Percentiles rank a stretch among this genome's conserved stretches.
Evolutionary conservation across 257 asterid species (phyloP).

Genomic region (Plantago elongata): DNA sequence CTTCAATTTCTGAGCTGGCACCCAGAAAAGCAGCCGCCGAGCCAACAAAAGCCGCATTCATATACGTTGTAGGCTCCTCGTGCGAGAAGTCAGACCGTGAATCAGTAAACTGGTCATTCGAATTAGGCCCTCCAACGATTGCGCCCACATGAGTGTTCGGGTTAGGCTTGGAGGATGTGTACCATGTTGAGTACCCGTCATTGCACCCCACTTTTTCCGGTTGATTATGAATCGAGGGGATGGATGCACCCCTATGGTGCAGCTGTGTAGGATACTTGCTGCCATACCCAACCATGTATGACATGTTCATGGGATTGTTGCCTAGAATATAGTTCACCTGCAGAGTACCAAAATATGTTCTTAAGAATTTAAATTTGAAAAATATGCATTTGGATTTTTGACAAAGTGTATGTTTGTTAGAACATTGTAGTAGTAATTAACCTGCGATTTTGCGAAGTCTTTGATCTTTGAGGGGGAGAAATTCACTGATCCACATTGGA

Average conservation of each 20-base stretch:
- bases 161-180: constrained; percentile 35
- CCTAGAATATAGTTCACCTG: constrained; percentile 73
- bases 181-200: constrained; percentile 43
- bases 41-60: constrained; percentile 73
- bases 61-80: constrained; percentile 61
- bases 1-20: not conserved
- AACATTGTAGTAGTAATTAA: not conserved
- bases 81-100: constrained; percentile 55
- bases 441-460: constrained; percentile 77
- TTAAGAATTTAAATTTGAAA: not conserved
- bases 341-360: not conserved
- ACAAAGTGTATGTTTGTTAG: not conserved
- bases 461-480: constrained; percentile 43
- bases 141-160: constrained; percentile 73
- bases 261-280: constrained; percentile 46
- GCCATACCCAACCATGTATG: constrained; percentile 64
- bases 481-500: constrained; percentile 48
- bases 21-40: constrained; percentile 45
- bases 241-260: constrained; percentile 80
- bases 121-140: constrained; percentile 68
- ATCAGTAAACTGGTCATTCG: constrained; percentile 49
- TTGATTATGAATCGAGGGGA: constrained; percentile 45
- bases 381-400: not conserved
- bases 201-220: constrained; percentile 47
- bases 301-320: constrained; percentile 54